Percentiles rank a stretch among this genome's conserved stretches.
Conservation (phyloP, 2,329 filamentous ascomycete species). For the Colletotrichum falcatum region DNA sequence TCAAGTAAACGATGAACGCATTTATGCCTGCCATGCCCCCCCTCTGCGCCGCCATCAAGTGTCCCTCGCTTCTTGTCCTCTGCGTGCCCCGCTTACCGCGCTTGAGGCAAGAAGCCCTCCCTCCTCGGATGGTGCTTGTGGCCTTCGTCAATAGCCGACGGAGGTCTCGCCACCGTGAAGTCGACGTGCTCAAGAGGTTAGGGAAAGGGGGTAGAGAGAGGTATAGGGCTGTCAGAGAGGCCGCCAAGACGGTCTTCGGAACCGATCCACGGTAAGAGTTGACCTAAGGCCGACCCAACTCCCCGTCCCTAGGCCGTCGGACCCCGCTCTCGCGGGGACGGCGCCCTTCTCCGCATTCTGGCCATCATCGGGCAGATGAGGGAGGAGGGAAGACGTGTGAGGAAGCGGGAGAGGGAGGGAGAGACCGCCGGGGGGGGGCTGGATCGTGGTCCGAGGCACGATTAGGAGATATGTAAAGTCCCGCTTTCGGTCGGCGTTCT, state of each 20-base stretch:
- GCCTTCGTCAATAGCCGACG: neutral
- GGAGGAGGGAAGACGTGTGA: neutral
- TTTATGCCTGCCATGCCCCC: neutral
- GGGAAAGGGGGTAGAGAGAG: neutral
- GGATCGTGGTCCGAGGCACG: neutral
- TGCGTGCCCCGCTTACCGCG: neutral
- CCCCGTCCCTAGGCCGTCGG: neutral
- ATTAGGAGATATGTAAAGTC: neutral
- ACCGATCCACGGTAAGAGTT: neutral
- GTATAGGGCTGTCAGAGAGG: neutral
- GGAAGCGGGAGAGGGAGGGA: neutral
- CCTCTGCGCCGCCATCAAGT: neutral
- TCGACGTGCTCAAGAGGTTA: neutral
- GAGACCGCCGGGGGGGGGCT: neutral
- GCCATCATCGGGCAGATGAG: slow-evolving; percentile 7
- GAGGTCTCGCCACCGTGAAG: neutral
- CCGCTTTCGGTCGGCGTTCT: neutral
- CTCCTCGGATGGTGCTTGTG: neutral
- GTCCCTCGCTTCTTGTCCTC: too few relatives aligned
- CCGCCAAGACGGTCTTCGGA: neutral
- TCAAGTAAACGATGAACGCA: slow-evolving; percentile 2
- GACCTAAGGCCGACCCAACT: neutral
- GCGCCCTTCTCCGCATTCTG: neutral
- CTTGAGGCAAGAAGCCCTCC: neutral
- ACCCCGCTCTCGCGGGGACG: slow-evolving; percentile 15